Evolutionary conservation across 345 rosid species (phyloP).

Genomic region (Populus tremula): DNA sequence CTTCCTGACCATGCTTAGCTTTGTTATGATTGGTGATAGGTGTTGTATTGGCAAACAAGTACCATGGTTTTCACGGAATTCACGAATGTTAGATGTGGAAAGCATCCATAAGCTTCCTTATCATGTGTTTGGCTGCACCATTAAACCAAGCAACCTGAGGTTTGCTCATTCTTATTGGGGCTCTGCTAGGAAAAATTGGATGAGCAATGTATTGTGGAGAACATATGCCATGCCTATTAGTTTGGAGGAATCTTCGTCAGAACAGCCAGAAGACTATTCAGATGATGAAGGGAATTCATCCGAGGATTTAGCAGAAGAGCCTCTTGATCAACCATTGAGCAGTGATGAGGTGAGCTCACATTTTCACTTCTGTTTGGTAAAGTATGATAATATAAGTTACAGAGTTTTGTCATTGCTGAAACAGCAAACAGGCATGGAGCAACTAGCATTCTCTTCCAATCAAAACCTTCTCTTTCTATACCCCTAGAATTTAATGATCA

Average conservation of each 20-base stretch:
- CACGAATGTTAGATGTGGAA: slow-evolving; percentile 27
- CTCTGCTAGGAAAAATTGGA: slow-evolving; percentile 28
- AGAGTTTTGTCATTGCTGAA: neutral
- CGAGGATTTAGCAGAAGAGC: slow-evolving; percentile 38
- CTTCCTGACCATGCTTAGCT: neutral
- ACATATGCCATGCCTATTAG: slow-evolving; percentile 38
- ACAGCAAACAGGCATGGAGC: neutral
- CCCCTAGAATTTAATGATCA: neutral
- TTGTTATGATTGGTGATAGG: slow-evolving; percentile 21
- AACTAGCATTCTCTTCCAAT: neutral
- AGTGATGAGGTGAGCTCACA: slow-evolving; percentile 51
- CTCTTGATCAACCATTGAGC: slow-evolving; percentile 44
- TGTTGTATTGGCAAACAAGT: slow-evolving; percentile 42
- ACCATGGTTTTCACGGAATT: slow-evolving; percentile 38
- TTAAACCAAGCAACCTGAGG: slow-evolving; percentile 20
- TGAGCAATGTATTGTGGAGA: slow-evolving; percentile 34
- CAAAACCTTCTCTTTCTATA: neutral
- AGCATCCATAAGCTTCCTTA: slow-evolving; percentile 19
- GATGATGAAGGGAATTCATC: slow-evolving; percentile 30
- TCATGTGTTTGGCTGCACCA: slow-evolving; percentile 14
- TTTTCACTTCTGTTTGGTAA: neutral
- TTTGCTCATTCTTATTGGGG: slow-evolving; percentile 24
- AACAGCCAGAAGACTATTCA: slow-evolving; percentile 25
- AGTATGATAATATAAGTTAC: no score
- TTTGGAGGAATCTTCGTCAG: slow-evolving; percentile 46